A percentile compares a stretch with the other conserved stretches of the same genome.
Evolutionary conservation across 2,329 filamentous ascomycete species (phyloP).

Genomic region (Boeremia exigua): DNA sequence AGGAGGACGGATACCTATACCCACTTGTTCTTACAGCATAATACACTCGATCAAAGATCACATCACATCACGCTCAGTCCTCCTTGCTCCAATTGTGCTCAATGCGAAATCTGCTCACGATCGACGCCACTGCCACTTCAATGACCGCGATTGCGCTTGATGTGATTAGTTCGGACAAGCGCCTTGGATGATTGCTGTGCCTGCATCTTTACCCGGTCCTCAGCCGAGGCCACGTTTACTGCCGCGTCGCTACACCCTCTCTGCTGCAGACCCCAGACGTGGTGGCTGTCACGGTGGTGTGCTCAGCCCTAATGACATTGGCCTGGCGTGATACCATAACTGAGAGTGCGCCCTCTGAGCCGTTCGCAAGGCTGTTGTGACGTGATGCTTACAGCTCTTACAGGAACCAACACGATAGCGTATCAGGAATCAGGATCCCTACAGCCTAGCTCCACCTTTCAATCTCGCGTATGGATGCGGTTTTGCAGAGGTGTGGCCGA

Average conservation of each 20-base stretch:
- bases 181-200: conserved; percentile 7
- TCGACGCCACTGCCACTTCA: conserved; percentile 1
- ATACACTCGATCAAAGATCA: conserved; percentile 17
- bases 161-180: background rate
- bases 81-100: background rate
- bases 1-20: conserved; percentile 31
- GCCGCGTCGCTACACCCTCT: conserved; percentile 13
- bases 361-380: conserved; percentile 20
- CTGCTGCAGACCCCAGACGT: conserved; percentile 2
- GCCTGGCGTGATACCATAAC: conserved; percentile 11
- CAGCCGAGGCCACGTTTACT: conserved; percentile 15
- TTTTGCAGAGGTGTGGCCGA: conserved; percentile 1
- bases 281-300: conserved; percentile 15
- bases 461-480: conserved; percentile 4
- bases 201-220: conserved; percentile 12
- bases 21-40: conserved; percentile 20
- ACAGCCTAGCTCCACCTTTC: conserved; percentile 9
- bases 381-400: conserved; percentile 11
- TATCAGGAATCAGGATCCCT: conserved; percentile 16
- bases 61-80: conserved; percentile 5
- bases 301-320: conserved; percentile 14
- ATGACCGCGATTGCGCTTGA: conserved; percentile 1
- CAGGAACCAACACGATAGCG: conserved; percentile 15
- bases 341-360: conserved; percentile 5
- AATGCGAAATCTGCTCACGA: conserved; percentile 7